These are phyloP conservation scores for Heritiera littoralis DNA, from an alignment of 345 rosid genomes.

Conservation along the genomic window DNA sequence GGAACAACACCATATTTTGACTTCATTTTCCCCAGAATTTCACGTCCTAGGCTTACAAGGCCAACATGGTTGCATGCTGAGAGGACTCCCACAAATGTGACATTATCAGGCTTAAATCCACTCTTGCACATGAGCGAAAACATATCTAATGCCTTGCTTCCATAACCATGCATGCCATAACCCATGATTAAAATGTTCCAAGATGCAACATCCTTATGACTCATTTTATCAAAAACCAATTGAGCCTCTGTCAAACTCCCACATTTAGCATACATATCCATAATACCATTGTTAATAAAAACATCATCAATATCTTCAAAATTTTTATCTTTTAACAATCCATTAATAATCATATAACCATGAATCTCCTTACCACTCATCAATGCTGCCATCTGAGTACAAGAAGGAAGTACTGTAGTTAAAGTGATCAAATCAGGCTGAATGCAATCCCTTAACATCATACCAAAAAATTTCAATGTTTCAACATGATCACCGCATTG, in stretches of 20 bases:
- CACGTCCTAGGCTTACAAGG: slow-evolving; percentile 46
- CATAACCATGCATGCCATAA: slow-evolving; percentile 58
- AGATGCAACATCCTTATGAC: slow-evolving; percentile 50
- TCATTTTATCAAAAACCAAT: slow-evolving; percentile 45
- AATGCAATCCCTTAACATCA: slow-evolving; percentile 49
- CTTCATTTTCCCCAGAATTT: slow-evolving; percentile 45
- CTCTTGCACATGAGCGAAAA: slow-evolving; percentile 47
- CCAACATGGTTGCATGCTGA: slow-evolving; percentile 74
- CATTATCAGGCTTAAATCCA: slow-evolving; percentile 47
- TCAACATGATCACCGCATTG: slow-evolving; percentile 56
- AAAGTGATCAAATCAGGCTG: slow-evolving; percentile 55
- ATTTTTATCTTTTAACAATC: slow-evolving; percentile 35
- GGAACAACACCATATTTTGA: slow-evolving; percentile 44
- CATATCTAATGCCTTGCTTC: slow-evolving; percentile 48
- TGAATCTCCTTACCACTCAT: slow-evolving; percentile 57
- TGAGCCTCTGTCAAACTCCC: slow-evolving; percentile 60
- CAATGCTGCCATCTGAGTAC: slow-evolving; percentile 58
- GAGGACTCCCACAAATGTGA: slow-evolving; percentile 57
- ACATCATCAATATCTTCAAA: slow-evolving; percentile 24
- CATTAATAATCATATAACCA: slow-evolving; percentile 43
- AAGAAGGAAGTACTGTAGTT: slow-evolving; percentile 58
- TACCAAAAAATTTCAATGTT: slow-evolving; percentile 49
- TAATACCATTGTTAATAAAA: slow-evolving; percentile 42
- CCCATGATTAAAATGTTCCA: slow-evolving; percentile 72
- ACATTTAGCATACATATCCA: slow-evolving; percentile 68